phyloP scores from a whole-genome alignment of 139 green algal species.

The Picochlorum sp. region DNA sequence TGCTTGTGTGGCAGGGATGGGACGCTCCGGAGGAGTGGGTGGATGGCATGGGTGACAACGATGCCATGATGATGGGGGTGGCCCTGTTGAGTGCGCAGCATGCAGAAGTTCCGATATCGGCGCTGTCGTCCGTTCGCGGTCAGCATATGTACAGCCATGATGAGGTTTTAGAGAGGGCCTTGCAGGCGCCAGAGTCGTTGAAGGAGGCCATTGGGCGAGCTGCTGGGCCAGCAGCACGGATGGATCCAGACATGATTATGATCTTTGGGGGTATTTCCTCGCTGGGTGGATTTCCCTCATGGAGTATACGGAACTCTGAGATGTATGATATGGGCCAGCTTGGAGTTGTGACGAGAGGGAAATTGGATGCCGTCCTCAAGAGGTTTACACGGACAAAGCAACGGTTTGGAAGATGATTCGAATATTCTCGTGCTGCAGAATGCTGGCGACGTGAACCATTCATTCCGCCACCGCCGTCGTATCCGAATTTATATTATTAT shows the following conservation, averaged over 20 bases:
- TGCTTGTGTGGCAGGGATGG: conserved; percentile 3
- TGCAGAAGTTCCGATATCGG: conserved; percentile 14
- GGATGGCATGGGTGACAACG: not conserved
- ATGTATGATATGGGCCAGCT: conserved; percentile 33
- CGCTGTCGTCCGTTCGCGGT: not conserved
- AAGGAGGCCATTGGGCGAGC: conserved; percentile 6
- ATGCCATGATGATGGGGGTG: not conserved
- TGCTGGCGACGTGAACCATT: too few species aligned
- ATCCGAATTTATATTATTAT: not conserved
- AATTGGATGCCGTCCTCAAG: conserved; percentile 15
- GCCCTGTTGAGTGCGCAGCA: conserved; percentile 16
- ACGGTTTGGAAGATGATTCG: conserved; percentile 20
- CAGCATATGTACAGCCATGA: not conserved
- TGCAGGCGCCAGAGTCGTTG: conserved; percentile 8
- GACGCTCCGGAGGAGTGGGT: not conserved
- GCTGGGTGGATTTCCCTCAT: conserved; percentile 34
- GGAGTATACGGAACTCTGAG: conserved; percentile 25
- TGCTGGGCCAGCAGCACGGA: conserved; percentile 9
- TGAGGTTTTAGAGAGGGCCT: not conserved
- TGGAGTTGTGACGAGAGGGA: not conserved
- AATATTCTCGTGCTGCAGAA: not conserved
- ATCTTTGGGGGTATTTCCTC: conserved; percentile 12
- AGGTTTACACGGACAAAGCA: conserved; percentile 22
- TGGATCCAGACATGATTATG: conserved; percentile 27
- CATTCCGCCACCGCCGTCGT: too few species aligned